A percentile compares a stretch with the other conserved stretches of the same genome.
Conservation (phyloP, 148 eudicot species). For the Diospyros lotus region DNA sequence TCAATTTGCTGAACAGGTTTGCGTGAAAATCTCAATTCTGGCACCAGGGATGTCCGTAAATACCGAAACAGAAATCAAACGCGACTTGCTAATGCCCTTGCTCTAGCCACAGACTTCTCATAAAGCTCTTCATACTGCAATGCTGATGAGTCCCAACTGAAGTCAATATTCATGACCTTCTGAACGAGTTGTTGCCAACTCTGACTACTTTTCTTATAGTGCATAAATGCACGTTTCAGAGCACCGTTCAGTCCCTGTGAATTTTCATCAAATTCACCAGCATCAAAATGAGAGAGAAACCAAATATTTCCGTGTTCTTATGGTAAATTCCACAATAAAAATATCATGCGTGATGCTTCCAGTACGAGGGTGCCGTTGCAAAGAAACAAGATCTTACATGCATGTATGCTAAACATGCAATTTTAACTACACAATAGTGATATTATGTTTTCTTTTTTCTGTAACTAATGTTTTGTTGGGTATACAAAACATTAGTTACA, state of each 20-base stretch:
- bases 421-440: not conserved
- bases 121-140: slow-evolving; percentile 78
- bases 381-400: not conserved
- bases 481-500: too few relatives aligned
- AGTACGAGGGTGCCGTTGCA: not conserved
- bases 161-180: slow-evolving; percentile 78
- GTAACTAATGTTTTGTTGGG: too few relatives aligned
- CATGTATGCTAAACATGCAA: not conserved
- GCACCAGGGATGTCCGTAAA: not conserved
- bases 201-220: slow-evolving; percentile 41
- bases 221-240: slow-evolving; percentile 68
- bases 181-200: slow-evolving; percentile 75
- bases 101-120: slow-evolving; percentile 58
- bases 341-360: not conserved
- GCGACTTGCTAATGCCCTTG: slow-evolving; percentile 41
- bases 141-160: slow-evolving; percentile 90
- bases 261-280: not conserved
- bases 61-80: slow-evolving; percentile 13
- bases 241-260: slow-evolving; percentile 69
- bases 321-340: not conserved
- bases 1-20: not conserved
- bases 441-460: too few relatives aligned
- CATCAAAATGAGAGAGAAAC: slow-evolving; percentile 5
- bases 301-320: not conserved
- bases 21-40: not conserved